Base-by-base conservation (phyloP, 306 rosid species). In the Fragaria iinumae region DNA sequence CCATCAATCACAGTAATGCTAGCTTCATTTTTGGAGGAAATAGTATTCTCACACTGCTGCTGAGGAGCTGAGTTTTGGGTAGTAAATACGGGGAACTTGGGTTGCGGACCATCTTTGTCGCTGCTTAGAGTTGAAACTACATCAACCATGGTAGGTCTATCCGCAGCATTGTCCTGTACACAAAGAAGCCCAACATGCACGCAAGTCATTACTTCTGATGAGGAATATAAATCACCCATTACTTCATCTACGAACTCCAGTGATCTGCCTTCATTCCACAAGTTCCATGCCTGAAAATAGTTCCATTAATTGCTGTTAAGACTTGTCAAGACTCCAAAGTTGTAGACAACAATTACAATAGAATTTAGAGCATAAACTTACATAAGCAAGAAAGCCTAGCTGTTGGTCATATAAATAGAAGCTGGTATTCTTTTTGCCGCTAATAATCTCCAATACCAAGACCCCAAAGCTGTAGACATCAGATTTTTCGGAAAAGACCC, bases 391-490 rank as follows among this genome's bases (percentile, higher is more conserved):
- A 10, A 86, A 71, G 43, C 82, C 75, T 25, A 72, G 69, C 11
- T 72, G 20, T 48, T 73, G 34, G 5, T 78, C 55, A 5, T 25
- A 4, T 38, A 41, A 49, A 13, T 14, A 43, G 65, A 73, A 82
- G 79, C 72, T 47, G 45, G 48, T 66, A 49, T 80, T 86, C 67
- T 77, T 80, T 29, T 13, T 59, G 27, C 87, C 65, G 34, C 78
- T 72, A 2, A 83, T 13, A 23, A 85, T 85, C 77, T 85, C 82
- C 32, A 85, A 47, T 1, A 85, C 25, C 60, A 85, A 36, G 7
- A 85, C 72, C 0, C 86, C 86, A 8, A 79, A 85, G 72, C 82
- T 82, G 32, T 57, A 82, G 3, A 76, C 69, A 73, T 85, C 84
- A 36, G 39, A 82, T 71, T 85, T 85, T 38, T 79, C 77, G 0